Evolutionary conservation across 2,329 filamentous ascomycete species (phyloP).

Genomic region (Diaporthe sp.): DNA sequence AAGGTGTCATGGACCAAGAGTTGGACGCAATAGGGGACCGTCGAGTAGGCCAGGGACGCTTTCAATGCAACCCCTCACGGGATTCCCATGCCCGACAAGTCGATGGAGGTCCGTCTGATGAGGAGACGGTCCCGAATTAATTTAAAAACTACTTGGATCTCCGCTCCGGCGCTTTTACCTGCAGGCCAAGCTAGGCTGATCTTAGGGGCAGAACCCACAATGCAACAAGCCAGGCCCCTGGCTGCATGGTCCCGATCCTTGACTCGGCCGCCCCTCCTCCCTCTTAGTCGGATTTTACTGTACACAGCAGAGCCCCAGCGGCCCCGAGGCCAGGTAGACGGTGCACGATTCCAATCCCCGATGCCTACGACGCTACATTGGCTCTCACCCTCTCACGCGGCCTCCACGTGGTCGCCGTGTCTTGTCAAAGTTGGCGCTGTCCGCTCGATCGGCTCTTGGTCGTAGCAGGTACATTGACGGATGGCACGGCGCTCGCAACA

Average conservation of each 20-base stretch:
- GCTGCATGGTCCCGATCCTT: slow-evolving; percentile 4
- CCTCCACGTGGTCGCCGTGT: slow-evolving; percentile 23
- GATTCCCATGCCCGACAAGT: slow-evolving; percentile 19
- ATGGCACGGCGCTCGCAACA: background rate
- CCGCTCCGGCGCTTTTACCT: slow-evolving; percentile 27
- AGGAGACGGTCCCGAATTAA: slow-evolving; percentile 31
- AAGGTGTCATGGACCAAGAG: slow-evolving; percentile 27
- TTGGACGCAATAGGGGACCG: slow-evolving; percentile 14
- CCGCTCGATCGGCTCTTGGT: background rate
- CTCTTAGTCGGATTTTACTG: slow-evolving; percentile 23
- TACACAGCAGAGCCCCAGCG: slow-evolving; percentile 8
- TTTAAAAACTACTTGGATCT: slow-evolving; percentile 29
- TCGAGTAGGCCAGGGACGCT: background rate
- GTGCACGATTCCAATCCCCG: background rate
- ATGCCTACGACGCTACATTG: slow-evolving; percentile 1
- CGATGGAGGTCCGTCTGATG: slow-evolving; percentile 1
- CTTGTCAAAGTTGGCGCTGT: slow-evolving; percentile 15
- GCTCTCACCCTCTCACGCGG: slow-evolving; percentile 30
- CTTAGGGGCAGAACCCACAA: slow-evolving; percentile 19
- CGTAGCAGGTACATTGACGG: background rate
- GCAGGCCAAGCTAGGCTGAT: slow-evolving; percentile 21
- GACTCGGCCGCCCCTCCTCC: slow-evolving; percentile 8
- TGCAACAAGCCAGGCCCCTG: slow-evolving; percentile 15
- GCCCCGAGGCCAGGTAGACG: background rate
- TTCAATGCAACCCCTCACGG: slow-evolving; percentile 29